Evolutionary conservation across 164 flowering plant genomes (phyloP).

Genomic region (Euptelea pleiosperma): DNA sequence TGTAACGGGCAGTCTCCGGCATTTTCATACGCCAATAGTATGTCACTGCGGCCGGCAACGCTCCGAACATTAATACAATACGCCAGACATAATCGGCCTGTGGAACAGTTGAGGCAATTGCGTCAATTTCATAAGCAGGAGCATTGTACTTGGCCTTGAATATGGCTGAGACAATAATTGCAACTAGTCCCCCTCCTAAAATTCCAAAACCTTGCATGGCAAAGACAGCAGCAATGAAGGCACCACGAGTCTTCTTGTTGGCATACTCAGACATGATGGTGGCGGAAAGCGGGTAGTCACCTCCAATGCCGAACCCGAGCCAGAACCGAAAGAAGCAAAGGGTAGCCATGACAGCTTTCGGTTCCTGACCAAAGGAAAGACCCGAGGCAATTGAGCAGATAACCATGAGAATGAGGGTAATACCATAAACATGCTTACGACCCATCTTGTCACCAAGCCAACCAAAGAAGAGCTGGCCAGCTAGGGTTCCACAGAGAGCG

Average conservation of each 20-base stretch:
- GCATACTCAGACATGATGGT: conserved; percentile 91
- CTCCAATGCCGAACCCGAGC: conserved; percentile 91
- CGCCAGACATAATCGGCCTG: conserved; percentile 73
- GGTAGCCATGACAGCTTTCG: conserved; percentile 63
- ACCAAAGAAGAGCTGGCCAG: conserved; percentile 83
- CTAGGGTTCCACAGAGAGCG: conserved; percentile 67
- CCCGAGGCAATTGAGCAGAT: conserved; percentile 65
- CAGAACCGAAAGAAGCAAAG: conserved; percentile 90
- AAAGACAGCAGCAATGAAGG: conserved; percentile 79
- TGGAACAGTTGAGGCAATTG: conserved; percentile 44
- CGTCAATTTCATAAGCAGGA: conserved; percentile 41
- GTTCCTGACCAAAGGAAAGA: conserved; percentile 51
- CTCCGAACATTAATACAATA: conserved; percentile 66
- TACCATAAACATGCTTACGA: conserved; percentile 73
- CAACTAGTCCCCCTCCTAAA: conserved; percentile 64
- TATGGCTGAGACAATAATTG: conserved; percentile 43
- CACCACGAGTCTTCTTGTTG: conserved; percentile 82
- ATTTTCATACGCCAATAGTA: conserved; percentile 82
- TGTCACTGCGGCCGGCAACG: conserved; percentile 64
- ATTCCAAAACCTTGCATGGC: conserved; percentile 92
- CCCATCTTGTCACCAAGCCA: conserved; percentile 92
- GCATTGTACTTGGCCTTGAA: conserved; percentile 41
- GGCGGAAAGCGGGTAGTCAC: conserved; percentile 88
- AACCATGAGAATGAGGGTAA: conserved; percentile 71
- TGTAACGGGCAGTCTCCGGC: conserved; percentile 87